Evolutionary conservation across 2,329 filamentous ascomycete genomes (phyloP).

Genomic region (Epichloe brachyelytri): DNA sequence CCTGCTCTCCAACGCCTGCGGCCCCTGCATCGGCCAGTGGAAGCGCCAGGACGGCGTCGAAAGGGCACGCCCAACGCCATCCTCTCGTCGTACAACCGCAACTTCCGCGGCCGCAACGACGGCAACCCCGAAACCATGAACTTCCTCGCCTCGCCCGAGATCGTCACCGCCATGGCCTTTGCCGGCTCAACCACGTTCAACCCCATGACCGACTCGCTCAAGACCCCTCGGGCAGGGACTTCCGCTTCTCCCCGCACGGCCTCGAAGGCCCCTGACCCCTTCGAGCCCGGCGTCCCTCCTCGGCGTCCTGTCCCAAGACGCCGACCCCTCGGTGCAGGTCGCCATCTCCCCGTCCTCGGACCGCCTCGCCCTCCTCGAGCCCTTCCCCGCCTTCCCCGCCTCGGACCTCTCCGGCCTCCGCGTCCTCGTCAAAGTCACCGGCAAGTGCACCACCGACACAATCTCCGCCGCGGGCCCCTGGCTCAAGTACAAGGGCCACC

Average conservation of each 20-base stretch:
- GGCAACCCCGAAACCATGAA: constrained; percentile 97
- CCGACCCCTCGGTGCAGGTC: constrained; percentile 58
- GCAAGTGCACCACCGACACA: constrained; percentile 97
- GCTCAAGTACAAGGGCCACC: constrained; percentile 98
- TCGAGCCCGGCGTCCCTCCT: constrained; percentile 67
- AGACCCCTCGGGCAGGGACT: constrained; percentile 66
- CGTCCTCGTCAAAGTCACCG: constrained; percentile 90
- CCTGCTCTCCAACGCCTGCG: constrained; percentile 89
- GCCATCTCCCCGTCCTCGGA: constrained; percentile 78
- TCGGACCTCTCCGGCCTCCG: constrained; percentile 63
- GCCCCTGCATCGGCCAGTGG: constrained; percentile 92
- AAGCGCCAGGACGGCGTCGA: constrained; percentile 72
- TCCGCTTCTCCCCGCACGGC: constrained; percentile 74
- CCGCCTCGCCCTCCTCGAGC: constrained; percentile 80
- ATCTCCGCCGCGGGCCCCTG: constrained; percentile 94
- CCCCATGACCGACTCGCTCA: constrained; percentile 75
- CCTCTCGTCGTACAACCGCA: constrained; percentile 94
- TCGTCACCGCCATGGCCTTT: constrained; percentile 93
- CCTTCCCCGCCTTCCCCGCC: constrained; percentile 72
- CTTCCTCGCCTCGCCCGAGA: constrained; percentile 91
- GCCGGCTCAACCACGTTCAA: constrained; percentile 91
- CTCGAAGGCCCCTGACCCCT: constrained; percentile 49
- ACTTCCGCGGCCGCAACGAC: constrained; percentile 94
- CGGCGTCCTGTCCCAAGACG: constrained; percentile 56
- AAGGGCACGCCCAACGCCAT: constrained; percentile 90